Conservation (phyloP, 2,329 filamentous ascomycete species). For the Arachnomyces sp. region DNA sequence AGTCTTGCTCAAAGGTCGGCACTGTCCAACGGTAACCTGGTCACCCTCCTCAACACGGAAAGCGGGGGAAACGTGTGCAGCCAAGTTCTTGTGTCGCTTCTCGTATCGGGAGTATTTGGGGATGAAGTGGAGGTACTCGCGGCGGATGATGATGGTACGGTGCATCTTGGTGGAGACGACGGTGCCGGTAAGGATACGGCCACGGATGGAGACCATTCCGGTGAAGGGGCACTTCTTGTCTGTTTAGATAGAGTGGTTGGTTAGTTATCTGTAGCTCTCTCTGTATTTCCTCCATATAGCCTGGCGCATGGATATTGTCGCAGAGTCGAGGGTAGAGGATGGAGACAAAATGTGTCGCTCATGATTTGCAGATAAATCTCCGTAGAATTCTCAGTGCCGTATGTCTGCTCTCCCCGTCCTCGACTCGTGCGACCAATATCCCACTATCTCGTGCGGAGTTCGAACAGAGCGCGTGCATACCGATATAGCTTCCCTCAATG, state of each 20-base stretch:
- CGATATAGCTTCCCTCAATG: conserved; percentile 98
- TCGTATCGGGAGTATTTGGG: conserved; percentile 99
- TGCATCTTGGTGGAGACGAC: conserved; percentile 99
- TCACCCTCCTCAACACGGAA: conserved; percentile 99
- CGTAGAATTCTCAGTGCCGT: neutral
- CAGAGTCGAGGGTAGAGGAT: neutral
- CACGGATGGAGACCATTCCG: conserved; percentile 97
- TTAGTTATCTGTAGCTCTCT: neutral
- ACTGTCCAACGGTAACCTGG: conserved; percentile 98
- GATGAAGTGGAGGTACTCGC: conserved; percentile 99
- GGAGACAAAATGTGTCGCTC: neutral
- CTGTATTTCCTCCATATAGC: neutral
- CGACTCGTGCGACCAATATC: neutral
- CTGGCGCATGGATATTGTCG: too few species aligned
- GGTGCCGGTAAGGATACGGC: conserved; percentile 98
- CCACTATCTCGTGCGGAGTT: conserved; percentile 9
- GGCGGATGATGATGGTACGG: conserved; percentile 97
- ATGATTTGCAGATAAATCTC: neutral
- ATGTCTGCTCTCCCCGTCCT: neutral
- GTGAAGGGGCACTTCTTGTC: conserved; percentile 99
- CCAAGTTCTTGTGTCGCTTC: conserved; percentile 99
- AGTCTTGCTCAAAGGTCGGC: conserved; percentile 98
- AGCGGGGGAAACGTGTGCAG: conserved; percentile 95
- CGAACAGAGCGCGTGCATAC: conserved; percentile 54
- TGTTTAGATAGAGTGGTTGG: conserved; percentile 37